Evolutionary conservation across 805 yeast genomes (phyloP), one percentile per base, ranked within the genome.

Genomic region (Torulaspora franciscae): DNA sequence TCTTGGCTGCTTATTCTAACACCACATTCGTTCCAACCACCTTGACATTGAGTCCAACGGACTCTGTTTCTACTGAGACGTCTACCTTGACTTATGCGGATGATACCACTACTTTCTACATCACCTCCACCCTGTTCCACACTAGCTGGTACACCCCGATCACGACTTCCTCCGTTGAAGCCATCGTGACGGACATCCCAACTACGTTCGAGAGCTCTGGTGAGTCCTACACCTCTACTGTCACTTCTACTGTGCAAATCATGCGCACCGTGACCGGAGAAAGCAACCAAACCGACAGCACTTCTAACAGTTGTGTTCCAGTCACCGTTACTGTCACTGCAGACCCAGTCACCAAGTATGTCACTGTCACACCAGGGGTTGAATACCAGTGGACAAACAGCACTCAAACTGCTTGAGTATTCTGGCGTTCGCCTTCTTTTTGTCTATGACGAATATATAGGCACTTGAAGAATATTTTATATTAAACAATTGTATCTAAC

Each of bases 61-160:
- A 51, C 35, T 45, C 59, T 6, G 55, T 58, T 7, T 45, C 34
- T 15, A 46, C 60, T 22, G 33, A 43, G 22, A 46, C 48, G 1
- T 52, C 49, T 22, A 50, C 52, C 9, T 32, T 37, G 11, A 51
- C 57, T 19, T 58, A 57, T 37, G 43, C 46, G 27, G 62, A 59
- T 32, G 55, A 47, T 10, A 54, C 59, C 7, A 55, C 62, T 26
- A 61, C 64, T 25, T 50, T 52, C 29, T 55, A 44, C 33, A 46
- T 57, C 32, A 60, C 64, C 6, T 49, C 48, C 19, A 58, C 63
- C 24, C 26, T 47, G 10, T 60, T 40, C 39, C 25, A 45, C n/a
- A 60, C 62, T 22, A 25, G 38, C 28, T 56, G 58, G 59, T 46
- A 43, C 30, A 47, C 59, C 7, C 47, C 54, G 27, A 37, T 42